A percentile compares a stretch with the other conserved stretches of the same genome.
Evolutionary conservation across 1,284 basidiomycete species (phyloP).

Genomic region (Takashimella koratensis): DNA sequence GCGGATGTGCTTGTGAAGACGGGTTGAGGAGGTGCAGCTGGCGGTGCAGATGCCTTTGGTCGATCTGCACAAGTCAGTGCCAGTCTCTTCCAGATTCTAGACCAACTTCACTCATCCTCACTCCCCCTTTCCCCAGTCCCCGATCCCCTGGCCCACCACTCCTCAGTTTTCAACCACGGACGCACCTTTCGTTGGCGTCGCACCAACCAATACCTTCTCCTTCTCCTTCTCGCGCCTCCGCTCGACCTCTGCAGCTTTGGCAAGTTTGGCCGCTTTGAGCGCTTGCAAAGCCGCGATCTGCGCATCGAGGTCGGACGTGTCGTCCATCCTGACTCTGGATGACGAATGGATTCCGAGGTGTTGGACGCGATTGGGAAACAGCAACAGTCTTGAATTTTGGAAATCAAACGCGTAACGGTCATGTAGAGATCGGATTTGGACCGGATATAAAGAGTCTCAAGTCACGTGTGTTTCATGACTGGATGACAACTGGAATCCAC

Average conservation of each 20-base stretch:
- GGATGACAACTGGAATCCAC: too few species aligned
- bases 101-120: neutral
- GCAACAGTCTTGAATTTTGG: neutral
- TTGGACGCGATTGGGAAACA: too few species aligned
- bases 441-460: too few species aligned
- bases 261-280: conserved; percentile 16
- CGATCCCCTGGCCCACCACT: neutral
- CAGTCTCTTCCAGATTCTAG: neutral
- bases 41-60: neutral
- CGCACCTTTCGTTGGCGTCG: conserved; percentile 31
- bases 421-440: too few species aligned
- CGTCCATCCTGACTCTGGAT: conserved; percentile 15
- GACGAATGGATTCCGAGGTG: too few species aligned
- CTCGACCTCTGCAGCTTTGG: conserved; percentile 14
- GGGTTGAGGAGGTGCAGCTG: neutral
- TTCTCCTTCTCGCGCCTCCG: conserved; percentile 19
- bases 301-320: conserved; percentile 32
- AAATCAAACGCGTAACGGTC: neutral
- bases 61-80: neutral
- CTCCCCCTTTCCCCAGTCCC: neutral
- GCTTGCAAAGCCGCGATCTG: conserved; percentile 36
- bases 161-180: neutral
- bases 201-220: conserved; percentile 31
- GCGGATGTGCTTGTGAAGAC: neutral
- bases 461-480: too few species aligned